Base-by-base conservation (phyloP, 257 asterid genomes). In the Thymus mandschuricus region DNA sequence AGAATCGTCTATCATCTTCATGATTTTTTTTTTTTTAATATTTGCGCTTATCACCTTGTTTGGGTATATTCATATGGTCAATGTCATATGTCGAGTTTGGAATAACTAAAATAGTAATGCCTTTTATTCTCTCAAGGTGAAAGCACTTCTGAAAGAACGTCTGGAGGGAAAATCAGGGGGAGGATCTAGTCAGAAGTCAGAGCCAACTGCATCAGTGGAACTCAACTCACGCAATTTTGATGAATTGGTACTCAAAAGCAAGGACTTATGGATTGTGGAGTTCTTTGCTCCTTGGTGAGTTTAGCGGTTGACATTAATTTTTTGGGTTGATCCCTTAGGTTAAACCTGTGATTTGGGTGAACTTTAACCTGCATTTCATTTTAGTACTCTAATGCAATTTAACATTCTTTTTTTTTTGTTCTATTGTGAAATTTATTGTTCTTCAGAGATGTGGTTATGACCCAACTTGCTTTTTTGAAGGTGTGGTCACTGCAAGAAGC, bases 401-500 rank as follows among this genome's bases (percentile, higher is more conserved):
- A 68, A 38, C 56, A 48, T 38, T 21, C 21, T 21, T 29, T 50
- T 59, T 67, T 38, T 11, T 28, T 27, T n/a, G 51, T 13, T 48
- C 6, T 28, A 34, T 5, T 11, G 0, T n/a, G 27, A 10, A 29
- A 43, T 63, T 54, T 52, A 10, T 55, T 9, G 67, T 75, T 63
- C 29, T 69, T 27, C 44, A 43, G 30, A 46, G 27, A 45, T 52
- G 56, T 50, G 33, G 3, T 69, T 80, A 10, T 57, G 0, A 44
- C 41, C 61, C 29, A 10, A 33, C 60, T 64, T 78, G 61, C 73
- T 46, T 9, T 51, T 34, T 44, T 73, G 72, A 78, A 93, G 99
- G 98, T 95, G 99, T 74, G 99, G 98, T 41, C 99, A 95, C 85
- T 95, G 99, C 87, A 92, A 95, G 85, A 92, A 84, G 75, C 97